phyloP scores from a whole-genome alignment of 1,139 yeast genomes.

The Hansenula anomala region DNA sequence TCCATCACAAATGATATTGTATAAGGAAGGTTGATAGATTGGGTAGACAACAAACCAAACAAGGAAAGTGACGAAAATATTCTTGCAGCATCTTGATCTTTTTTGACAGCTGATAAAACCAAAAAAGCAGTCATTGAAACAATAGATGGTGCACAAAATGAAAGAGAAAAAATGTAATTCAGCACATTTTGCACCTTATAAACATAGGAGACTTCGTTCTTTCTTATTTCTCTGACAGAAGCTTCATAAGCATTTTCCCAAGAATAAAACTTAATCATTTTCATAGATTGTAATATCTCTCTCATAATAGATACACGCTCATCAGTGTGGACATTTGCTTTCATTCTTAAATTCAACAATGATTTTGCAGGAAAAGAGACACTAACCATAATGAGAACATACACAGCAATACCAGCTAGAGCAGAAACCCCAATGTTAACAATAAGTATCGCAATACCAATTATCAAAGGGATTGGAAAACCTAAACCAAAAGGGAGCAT shows the following conservation, averaged over 20 bases:
- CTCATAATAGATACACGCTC: conserved; percentile 44
- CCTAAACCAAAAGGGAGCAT: conserved; percentile 64
- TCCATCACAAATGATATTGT: conserved; percentile 58
- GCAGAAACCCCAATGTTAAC: conserved; percentile 72
- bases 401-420: conserved; percentile 59
- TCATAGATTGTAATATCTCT: conserved; percentile 46
- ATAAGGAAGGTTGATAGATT: conserved; percentile 62
- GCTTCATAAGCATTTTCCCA: conserved; percentile 58
- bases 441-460: conserved; percentile 59
- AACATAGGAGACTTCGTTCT: conserved; percentile 41
- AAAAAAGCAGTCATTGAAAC: conserved; percentile 71
- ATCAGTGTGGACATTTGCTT: conserved; percentile 46
- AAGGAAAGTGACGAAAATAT: conserved; percentile 77
- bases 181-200: conserved; percentile 49
- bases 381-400: conserved; percentile 28
- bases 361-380: conserved; percentile 32
- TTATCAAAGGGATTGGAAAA: conserved; percentile 55
- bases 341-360: conserved; percentile 38
- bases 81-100: conserved; percentile 54
- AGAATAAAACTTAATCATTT: conserved; percentile 49
- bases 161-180: conserved; percentile 54
- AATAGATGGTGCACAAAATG: conserved; percentile 56
- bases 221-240: conserved; percentile 40
- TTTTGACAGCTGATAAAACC: conserved; percentile 51
- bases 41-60: conserved; percentile 67